phyloP scores from a whole-genome alignment of 1,284 basidiomycete species.

The Wallemia mellicola region DNA sequence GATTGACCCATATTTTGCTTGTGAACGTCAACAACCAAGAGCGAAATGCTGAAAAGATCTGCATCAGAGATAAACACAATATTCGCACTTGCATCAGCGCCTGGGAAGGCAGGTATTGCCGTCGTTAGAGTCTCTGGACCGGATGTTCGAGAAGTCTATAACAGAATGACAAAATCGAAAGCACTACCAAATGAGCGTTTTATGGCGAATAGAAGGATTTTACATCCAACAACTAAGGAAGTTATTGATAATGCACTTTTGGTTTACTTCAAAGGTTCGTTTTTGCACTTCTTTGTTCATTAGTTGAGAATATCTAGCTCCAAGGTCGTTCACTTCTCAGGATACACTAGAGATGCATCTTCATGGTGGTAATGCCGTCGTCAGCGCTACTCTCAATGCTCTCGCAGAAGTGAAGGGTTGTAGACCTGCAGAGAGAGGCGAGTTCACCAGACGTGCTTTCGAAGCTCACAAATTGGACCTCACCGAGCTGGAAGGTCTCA shows the following conservation, averaged over 20 bases:
- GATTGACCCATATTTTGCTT: neutral
- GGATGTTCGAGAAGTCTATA: slow-evolving; percentile 28
- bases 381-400: slow-evolving; percentile 32
- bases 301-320: slow-evolving; percentile 11
- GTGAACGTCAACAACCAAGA: neutral
- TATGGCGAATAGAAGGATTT: slow-evolving; percentile 34
- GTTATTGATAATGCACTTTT: slow-evolving; percentile 46
- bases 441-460: slow-evolving; percentile 60
- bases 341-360: slow-evolving; percentile 58
- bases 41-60: slow-evolving; percentile 1
- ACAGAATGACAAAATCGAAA: slow-evolving; percentile 1
- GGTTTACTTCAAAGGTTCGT: slow-evolving; percentile 43
- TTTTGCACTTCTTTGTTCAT: slow-evolving; percentile 1
- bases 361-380: slow-evolving; percentile 55
- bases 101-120: slow-evolving; percentile 48
- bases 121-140: slow-evolving; percentile 56
- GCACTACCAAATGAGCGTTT: slow-evolving; percentile 26
- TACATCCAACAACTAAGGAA: slow-evolving; percentile 30
- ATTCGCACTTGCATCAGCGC: slow-evolving; percentile 55
- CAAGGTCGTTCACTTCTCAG: slow-evolving; percentile 48
- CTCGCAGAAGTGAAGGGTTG: slow-evolving; percentile 28
- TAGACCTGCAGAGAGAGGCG: slow-evolving; percentile 49
- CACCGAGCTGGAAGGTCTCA: slow-evolving; percentile 53
- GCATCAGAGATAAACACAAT: slow-evolving; percentile 24
- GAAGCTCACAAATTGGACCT: slow-evolving; percentile 46